Percentiles rank a stretch among this genome's conserved stretches.
phyloP scores from a whole-genome alignment of 169 alveolate species.

The Plasmodium relictum region DNA sequence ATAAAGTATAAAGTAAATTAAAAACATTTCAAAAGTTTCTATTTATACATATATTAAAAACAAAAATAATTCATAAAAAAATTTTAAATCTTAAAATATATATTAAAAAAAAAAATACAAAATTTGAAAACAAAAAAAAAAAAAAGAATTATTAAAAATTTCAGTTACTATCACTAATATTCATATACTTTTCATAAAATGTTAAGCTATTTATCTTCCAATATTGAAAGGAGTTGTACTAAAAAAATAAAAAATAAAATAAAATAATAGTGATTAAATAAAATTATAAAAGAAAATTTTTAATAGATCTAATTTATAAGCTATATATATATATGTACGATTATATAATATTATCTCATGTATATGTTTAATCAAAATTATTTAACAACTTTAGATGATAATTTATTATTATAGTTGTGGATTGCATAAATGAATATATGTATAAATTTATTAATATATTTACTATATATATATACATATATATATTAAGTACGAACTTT shows the following conservation, averaged over 20 bases:
- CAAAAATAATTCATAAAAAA: not conserved
- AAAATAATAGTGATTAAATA: not conserved
- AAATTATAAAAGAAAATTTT: not conserved
- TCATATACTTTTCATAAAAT: slow-evolving; percentile 73
- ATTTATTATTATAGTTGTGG: too few species aligned
- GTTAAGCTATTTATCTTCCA: slow-evolving; percentile 75
- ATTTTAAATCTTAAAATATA: not conserved
- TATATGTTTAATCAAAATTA: too few species aligned
- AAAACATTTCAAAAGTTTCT: too few species aligned
- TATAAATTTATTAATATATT: too few species aligned
- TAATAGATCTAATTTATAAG: not conserved
- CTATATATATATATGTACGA: not conserved
- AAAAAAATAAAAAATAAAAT: slow-evolving; percentile 1
- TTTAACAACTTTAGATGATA: too few species aligned
- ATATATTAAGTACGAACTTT: too few species aligned
- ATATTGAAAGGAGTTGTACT: slow-evolving; percentile 77
- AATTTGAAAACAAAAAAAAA: not conserved
- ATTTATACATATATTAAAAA: too few species aligned
- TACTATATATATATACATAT: too few species aligned
- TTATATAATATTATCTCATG: too few species aligned
- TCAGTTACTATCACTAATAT: slow-evolving; percentile 70
- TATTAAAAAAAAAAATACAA: not conserved
- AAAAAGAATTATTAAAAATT: not conserved
- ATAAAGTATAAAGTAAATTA: too few species aligned
- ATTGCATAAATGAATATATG: too few species aligned